Evolutionary conservation across 345 rosid genomes (phyloP).

Genomic region (Kernera saxatilis): DNA sequence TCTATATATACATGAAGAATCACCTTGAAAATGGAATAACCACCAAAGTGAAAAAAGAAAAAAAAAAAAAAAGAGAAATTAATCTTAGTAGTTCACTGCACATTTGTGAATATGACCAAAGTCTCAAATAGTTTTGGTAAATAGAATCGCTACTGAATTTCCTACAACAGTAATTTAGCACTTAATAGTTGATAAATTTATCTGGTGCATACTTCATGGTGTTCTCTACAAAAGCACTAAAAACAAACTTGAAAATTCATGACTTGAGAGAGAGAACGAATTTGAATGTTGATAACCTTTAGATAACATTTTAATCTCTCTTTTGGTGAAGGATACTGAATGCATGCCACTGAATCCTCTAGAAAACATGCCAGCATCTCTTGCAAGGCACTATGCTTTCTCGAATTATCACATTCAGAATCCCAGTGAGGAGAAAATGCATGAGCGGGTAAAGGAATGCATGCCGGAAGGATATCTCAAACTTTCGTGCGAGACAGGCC

Average conservation of each 20-base stretch:
- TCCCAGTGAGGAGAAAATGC: conserved; percentile 47
- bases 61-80: not conserved
- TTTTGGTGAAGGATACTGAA: conserved; percentile 63
- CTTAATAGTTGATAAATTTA: not conserved
- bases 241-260: not conserved
- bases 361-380: conserved; percentile 76
- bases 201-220: not conserved
- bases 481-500: conserved; percentile 41
- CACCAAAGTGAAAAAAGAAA: not conserved
- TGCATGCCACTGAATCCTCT: conserved; percentile 71
- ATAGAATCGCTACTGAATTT: not conserved
- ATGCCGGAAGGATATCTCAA: conserved; percentile 43
- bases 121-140: conserved; percentile 4
- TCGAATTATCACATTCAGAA: conserved; percentile 41
- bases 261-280: not conserved
- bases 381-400: conserved; percentile 40
- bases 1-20: not conserved
- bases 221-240: not conserved
- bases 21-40: not conserved
- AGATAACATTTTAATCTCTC: conserved; percentile 12
- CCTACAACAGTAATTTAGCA: not conserved
- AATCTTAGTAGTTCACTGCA: not conserved
- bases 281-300: conserved; percentile 8
- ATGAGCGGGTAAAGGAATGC: conserved; percentile 41
- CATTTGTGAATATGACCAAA: not conserved